phyloP scores from a whole-genome alignment of 2,329 filamentous ascomycete genomes.

The Capronia epimyces region DNA sequence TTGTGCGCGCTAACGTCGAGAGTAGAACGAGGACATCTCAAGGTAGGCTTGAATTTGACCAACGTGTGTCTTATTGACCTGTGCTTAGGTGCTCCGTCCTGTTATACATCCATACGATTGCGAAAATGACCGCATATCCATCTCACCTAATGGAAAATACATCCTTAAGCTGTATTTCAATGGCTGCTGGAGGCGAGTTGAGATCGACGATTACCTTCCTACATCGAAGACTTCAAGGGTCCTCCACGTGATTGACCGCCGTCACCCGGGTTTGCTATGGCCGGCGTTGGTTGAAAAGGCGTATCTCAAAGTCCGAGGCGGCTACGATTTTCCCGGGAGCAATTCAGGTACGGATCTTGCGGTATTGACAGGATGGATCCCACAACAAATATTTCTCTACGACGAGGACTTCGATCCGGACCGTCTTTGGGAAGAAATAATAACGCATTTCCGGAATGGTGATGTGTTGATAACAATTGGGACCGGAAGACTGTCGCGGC shows the following conservation, averaged over 20 bases:
- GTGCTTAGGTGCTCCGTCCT: constrained; percentile 58
- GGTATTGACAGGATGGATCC: constrained; percentile 92
- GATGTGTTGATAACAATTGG: constrained; percentile 86
- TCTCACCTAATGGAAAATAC: constrained; percentile 81
- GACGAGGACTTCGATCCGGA: constrained; percentile 73
- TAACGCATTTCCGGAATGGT: constrained; percentile 66
- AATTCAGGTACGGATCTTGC: constrained; percentile 94
- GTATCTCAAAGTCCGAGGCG: constrained; percentile 88
- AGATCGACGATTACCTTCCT: constrained; percentile 84
- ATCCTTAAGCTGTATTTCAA: constrained; percentile 93
- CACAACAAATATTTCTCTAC: constrained; percentile 88
- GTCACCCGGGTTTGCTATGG: constrained; percentile 78
- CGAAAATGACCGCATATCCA: constrained; percentile 50
- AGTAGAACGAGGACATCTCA: constrained; percentile 61
- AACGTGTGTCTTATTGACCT: constrained; percentile 12
- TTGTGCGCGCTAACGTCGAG: constrained; percentile 75
- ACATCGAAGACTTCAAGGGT: constrained; percentile 67
- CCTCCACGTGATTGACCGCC: constrained; percentile 81
- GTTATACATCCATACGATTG: constrained; percentile 72
- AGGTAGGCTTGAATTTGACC: constrained; percentile 46
- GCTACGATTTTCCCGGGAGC: constrained; percentile 95
- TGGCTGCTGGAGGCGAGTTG: constrained; percentile 78
- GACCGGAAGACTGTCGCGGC: constrained; percentile 71
- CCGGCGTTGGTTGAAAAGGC: constrained; percentile 92
- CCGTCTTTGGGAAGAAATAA: constrained; percentile 71